Evolutionary conservation across 306 rosid genomes (phyloP), one percentile per base, ranked within the genome.

Genomic region (Lathyrus aphaca): DNA sequence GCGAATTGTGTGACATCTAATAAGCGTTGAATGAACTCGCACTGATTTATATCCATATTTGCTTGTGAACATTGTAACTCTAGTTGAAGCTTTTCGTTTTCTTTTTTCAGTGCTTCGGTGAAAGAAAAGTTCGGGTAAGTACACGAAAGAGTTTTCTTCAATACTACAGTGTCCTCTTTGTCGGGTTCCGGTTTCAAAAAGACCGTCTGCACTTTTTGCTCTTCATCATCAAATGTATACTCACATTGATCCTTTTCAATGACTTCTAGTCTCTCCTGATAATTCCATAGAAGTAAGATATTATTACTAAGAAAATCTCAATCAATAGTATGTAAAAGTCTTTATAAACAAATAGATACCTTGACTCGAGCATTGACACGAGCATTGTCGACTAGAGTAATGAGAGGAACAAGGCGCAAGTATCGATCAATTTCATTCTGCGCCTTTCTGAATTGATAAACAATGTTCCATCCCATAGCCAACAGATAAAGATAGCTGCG

Each of bases 401-500:
- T 95, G 58, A 95, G 87, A 63, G 97, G 99, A 49, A 95, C 96
- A 64, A 95, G 95, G 29, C 80, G 83, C 73, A 95, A 75, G 76
- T 88, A 91, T 81, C 96, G 81, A 73, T 95, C 99, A 43, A 95
- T 95, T 80, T 95, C 99, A 77, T 64, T 86, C 82, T 95, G 99
- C 18, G 97, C 99, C 86, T 86, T 87, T 44, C 99, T 79, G 86
- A 95, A 95, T 62, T 95, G 99, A 59, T 95, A 95, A 35, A 95
- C 97, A 43, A 95, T 86, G 85, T 89, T 95, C 99, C 99, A 95
- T 0, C 99, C 99, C 99, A 95, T 95, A 62, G 99, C 99, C 11
- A 95, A 85, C 80, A 95, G 32, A 75, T 91, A 95, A 56, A 95
- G 92, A 71, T 87, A 95, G 81, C 99, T 91, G 16, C 96, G 85